Evolutionary conservation across 805 yeast genomes (phyloP).

Genomic region (Metschnikowia gelsemii): DNA sequence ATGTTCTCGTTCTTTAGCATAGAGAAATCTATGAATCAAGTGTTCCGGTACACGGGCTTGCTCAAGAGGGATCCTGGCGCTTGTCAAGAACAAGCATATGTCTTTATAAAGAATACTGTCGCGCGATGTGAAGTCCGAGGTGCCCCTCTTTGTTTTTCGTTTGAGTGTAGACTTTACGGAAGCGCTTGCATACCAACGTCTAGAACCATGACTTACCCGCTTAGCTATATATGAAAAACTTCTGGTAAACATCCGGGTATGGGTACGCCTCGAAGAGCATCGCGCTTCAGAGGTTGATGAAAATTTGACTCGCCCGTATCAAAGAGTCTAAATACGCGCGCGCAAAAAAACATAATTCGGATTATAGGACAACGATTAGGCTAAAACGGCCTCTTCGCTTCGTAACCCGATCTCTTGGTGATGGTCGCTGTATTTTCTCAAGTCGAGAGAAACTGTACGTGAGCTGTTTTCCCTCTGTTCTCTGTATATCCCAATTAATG

Average conservation of each 20-base stretch:
- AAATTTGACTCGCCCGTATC: background rate
- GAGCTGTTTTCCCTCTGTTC: conserved; percentile 75
- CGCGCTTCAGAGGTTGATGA: background rate
- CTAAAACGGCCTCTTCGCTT: conserved; percentile 6
- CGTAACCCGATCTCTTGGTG: conserved; percentile 7
- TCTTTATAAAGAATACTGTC: conserved; percentile 28
- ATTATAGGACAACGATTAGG: background rate
- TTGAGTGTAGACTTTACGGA: background rate
- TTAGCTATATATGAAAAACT: background rate
- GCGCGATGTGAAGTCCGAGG: conserved; percentile 30
- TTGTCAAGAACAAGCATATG: conserved; percentile 23
- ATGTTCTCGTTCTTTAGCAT: conserved; percentile 18
- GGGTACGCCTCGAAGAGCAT: conserved; percentile 1
- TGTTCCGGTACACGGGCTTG: conserved; percentile 23
- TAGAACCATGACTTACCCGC: too few species aligned
- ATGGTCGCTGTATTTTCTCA: conserved; percentile 50
- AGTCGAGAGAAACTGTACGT: conserved; percentile 68
- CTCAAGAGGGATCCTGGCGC: conserved; percentile 12
- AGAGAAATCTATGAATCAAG: conserved; percentile 27
- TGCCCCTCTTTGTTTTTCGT: conserved; percentile 31
- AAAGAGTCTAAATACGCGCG: background rate
- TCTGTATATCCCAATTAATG: conserved; percentile 89
- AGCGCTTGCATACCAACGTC: conserved; percentile 1
- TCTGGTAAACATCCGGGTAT: conserved; percentile 4
- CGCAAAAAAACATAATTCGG: background rate